A percentile compares a stretch with the other conserved stretches of the same genome.
Evolutionary conservation across 441 rosid genomes (phyloP).

Genomic region (Omphalea diandra): DNA sequence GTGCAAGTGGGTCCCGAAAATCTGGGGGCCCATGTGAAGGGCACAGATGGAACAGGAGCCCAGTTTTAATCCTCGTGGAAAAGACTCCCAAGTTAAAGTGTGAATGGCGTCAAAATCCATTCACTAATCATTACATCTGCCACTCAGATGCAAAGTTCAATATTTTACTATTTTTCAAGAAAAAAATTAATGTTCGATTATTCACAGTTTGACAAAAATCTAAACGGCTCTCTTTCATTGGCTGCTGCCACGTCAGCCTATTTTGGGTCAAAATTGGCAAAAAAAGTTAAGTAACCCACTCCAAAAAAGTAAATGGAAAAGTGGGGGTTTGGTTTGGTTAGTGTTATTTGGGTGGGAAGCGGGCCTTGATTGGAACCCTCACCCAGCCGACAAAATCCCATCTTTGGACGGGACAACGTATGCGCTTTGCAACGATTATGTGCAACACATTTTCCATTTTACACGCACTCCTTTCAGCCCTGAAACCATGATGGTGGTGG

Average conservation of each 20-base stretch:
- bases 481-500: constrained; percentile 9
- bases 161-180: no score
- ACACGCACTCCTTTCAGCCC: constrained; percentile 21
- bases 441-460: constrained; percentile 22
- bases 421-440: constrained; percentile 28
- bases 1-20: constrained; percentile 4
- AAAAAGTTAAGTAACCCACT: not conserved
- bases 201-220: constrained; percentile 29
- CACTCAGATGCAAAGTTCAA: constrained; percentile 35
- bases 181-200: not conserved
- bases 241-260: constrained; percentile 30
- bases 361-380: constrained; percentile 30
- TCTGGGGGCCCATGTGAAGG: constrained; percentile 44
- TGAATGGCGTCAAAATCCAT: constrained; percentile 38
- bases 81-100: no score
- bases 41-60: constrained; percentile 47
- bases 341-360: constrained; percentile 24
- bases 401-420: constrained; percentile 31
- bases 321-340: no score
- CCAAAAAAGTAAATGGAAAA: no score
- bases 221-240: constrained; percentile 28
- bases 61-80: constrained; percentile 47
- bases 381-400: constrained; percentile 50
- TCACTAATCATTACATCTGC: constrained; percentile 70
- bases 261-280: constrained; percentile 33